Conservation (phyloP, 2,329 filamentous ascomycete genomes). For the Thermothelomyces thermophilus region DNA sequence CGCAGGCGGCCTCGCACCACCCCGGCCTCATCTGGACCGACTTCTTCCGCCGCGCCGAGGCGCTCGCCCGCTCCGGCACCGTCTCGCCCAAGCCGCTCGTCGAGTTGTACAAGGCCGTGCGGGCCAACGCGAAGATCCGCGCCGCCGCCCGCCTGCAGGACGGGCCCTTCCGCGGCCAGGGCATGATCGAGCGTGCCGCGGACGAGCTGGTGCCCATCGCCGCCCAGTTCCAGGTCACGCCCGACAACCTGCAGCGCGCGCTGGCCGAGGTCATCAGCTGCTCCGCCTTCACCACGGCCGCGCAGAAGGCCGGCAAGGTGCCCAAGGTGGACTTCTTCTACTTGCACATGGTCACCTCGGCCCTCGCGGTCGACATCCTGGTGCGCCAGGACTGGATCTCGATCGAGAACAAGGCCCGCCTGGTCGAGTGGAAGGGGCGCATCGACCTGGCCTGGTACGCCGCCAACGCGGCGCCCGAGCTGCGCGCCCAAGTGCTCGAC, state of each 20-base stretch:
- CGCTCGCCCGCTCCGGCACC: neutral
- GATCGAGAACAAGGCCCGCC: slow-evolving; percentile 41
- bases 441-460: slow-evolving; percentile 59
- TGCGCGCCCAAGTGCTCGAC: slow-evolving; percentile 13
- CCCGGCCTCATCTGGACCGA: slow-evolving; percentile 40
- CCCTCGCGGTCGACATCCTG: slow-evolving; percentile 30
- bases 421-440: slow-evolving; percentile 62
- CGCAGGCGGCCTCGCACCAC: slow-evolving; percentile 54
- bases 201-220: slow-evolving; percentile 51
- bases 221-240: slow-evolving; percentile 39
- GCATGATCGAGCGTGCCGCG: slow-evolving; percentile 49
- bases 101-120: slow-evolving; percentile 20
- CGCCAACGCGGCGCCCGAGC: slow-evolving; percentile 40
- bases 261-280: slow-evolving; percentile 27
- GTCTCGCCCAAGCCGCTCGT: slow-evolving; percentile 10
- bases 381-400: slow-evolving; percentile 29
- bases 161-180: slow-evolving; percentile 47
- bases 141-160: slow-evolving; percentile 27
- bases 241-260: slow-evolving; percentile 35
- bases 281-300: slow-evolving; percentile 16
- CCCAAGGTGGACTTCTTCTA: slow-evolving; percentile 61
- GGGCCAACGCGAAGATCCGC: slow-evolving; percentile 43
- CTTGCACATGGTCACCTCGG: slow-evolving; percentile 31
- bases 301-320: slow-evolving; percentile 47
- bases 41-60: slow-evolving; percentile 34